Evolutionary conservation across 2,329 filamentous ascomycete genomes (phyloP).

Genomic region (Sclerotinia sclerotiorum): DNA sequence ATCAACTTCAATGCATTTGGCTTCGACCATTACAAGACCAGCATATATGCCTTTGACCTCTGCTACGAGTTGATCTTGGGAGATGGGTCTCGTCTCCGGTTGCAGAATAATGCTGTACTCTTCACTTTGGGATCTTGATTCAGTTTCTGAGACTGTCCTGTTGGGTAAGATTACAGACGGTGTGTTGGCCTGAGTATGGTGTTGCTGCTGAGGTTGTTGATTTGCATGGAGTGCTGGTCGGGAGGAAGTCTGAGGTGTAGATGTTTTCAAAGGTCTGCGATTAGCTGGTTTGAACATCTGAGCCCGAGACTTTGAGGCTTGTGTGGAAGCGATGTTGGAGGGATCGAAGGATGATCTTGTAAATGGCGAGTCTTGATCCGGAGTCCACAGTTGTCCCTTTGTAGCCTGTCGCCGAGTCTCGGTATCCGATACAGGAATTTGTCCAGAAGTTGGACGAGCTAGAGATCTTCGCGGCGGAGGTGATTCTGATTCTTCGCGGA

Average conservation of each 20-base stretch:
- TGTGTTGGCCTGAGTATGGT: not conserved
- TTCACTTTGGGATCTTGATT: slow-evolving; percentile 55
- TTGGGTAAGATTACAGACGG: slow-evolving; percentile 13
- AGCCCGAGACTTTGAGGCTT: slow-evolving; percentile 30
- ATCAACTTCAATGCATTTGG: slow-evolving; percentile 84
- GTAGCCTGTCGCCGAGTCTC: slow-evolving; percentile 26
- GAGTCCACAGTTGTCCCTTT: slow-evolving; percentile 35
- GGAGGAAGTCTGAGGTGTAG: slow-evolving; percentile 20
- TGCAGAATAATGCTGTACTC: slow-evolving; percentile 52
- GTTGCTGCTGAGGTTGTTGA: slow-evolving; percentile 16
- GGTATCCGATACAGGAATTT: slow-evolving; percentile 24
- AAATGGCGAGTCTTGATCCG: slow-evolving; percentile 29
- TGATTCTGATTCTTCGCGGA: slow-evolving; percentile 30
- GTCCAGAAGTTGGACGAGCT: slow-evolving; percentile 30
- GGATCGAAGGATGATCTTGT: slow-evolving; percentile 33
- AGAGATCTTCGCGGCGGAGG: slow-evolving; percentile 34
- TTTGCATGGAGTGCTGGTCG: not conserved
- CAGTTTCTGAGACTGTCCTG: not conserved
- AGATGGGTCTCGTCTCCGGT: slow-evolving; percentile 48
- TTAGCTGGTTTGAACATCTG: slow-evolving; percentile 27
- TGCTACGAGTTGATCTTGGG: slow-evolving; percentile 37
- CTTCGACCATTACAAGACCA: slow-evolving; percentile 79
- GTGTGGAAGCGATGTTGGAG: slow-evolving; percentile 36
- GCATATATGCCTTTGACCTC: slow-evolving; percentile 62
- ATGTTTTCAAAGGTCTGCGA: slow-evolving; percentile 24